A percentile compares a stretch with the other conserved stretches of the same genome.
Conservation (phyloP, 371 early-diverging fungal species). For the Mucor lusitanicus region DNA sequence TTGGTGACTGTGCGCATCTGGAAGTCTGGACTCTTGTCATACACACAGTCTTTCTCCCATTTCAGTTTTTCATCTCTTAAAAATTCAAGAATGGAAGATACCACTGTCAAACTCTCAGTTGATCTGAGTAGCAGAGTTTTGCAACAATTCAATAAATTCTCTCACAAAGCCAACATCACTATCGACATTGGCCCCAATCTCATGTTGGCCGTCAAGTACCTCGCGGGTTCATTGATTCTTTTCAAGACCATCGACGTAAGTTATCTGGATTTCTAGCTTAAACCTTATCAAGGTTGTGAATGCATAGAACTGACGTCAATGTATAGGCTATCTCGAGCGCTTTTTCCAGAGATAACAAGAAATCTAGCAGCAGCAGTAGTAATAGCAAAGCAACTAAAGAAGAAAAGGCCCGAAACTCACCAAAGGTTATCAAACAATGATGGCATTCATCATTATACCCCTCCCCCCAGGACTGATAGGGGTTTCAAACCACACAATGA, state of each 20-base stretch:
- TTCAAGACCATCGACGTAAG: constrained; percentile 29
- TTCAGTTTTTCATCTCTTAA: neutral
- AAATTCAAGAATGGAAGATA: constrained; percentile 16
- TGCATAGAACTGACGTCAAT: constrained; percentile 20
- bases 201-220: constrained; percentile 14
- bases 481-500: constrained; percentile 1
- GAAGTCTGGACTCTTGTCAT: neutral
- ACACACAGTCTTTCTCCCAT: neutral
- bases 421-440: neutral
- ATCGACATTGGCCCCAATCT: constrained; percentile 22
- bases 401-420: neutral
- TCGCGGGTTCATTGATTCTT: constrained; percentile 16
- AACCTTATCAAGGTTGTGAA: neutral
- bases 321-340: neutral
- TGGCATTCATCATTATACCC: neutral
- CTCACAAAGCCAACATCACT: constrained; percentile 7
- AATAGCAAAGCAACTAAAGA: neutral
- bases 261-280: neutral
- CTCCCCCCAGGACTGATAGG: neutral
- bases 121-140: constrained; percentile 17
- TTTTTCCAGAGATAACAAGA: neutral
- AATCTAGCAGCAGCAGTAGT: neutral
- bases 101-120: constrained; percentile 19
- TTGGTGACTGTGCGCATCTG: neutral
- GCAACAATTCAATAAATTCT: constrained; percentile 9